Base-by-base conservation (phyloP, 805 yeast species). In the Candida suzukii region DNA sequence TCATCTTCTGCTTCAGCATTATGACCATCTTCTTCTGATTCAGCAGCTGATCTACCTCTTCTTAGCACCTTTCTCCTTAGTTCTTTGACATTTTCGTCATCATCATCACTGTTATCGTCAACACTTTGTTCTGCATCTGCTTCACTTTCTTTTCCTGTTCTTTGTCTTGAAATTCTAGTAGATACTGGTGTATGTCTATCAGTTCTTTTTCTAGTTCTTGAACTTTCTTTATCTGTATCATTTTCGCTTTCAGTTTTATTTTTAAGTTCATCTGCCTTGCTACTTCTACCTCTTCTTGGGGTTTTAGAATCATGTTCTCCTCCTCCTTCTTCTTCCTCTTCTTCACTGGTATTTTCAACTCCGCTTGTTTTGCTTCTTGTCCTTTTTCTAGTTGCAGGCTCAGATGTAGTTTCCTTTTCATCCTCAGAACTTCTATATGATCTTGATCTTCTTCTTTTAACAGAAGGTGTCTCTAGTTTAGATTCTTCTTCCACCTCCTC, bases 21-120 rank as follows among this genome's bases (percentile, higher is more conserved):
- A n/a, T n/a, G n/a, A n/a, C n/a, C n/a, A n/a, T n/a, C n/a, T n/a
- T n/a, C n/a, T n/a, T n/a, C n/a, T n/a, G n/a, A n/a, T n/a, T n/a
- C n/a, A n/a, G n/a, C n/a, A n/a, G n/a, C 25, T 3, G 14, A 8
- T 10, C 19, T n/a, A 8, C 14, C 32, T 16, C 28, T 38, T 17
- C 5, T 19, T 20, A n/a, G 10, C 12, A 14, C 12, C 13, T 42
- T 10, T 42, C 19, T 24, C 41, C 43, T 12, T 42, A 40, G 11
- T 43, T 46, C 25, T 46, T 43, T 10, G 47, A 29, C 22, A 39
- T 7, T 9, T 44, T 20, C 33, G 34, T 33, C 31, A 21, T 17
- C 12, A 38, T 41, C 24, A 21, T 35, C 31, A 40, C 44, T 14
- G 28, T 33, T 4, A 8, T 22, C 29, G 9, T 9, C 25, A 6